Percentiles rank a stretch among this genome's conserved stretches.
Conservation (phyloP, 2,329 filamentous ascomycete species). For the Aureobasidium sp. region DNA sequence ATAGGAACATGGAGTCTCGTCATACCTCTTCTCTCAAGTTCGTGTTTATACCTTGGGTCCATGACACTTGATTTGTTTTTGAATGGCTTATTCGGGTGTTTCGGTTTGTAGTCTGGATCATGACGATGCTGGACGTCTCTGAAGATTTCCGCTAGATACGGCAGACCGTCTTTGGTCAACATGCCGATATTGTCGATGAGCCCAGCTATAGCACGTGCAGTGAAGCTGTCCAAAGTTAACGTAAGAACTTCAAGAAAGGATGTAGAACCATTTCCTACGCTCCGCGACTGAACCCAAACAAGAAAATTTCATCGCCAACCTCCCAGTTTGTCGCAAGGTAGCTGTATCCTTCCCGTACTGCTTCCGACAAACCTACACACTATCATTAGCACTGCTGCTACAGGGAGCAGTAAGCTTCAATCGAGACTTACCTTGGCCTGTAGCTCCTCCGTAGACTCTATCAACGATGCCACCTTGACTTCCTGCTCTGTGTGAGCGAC, state of each 20-base stretch:
- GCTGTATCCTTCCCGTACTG: conserved; percentile 40
- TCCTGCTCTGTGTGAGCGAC: not conserved
- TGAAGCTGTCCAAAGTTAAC: not conserved
- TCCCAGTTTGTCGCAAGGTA: conserved; percentile 46
- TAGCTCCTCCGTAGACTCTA: conserved; percentile 32
- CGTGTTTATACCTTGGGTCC: conserved; percentile 34
- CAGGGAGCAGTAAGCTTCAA: not conserved
- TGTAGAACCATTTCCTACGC: conserved; percentile 24
- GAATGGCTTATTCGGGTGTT: conserved; percentile 38
- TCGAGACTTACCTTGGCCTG: conserved; percentile 26
- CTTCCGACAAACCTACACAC: conserved; percentile 34
- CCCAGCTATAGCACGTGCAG: conserved; percentile 36
- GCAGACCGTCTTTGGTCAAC: conserved; percentile 38
- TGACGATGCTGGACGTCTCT: conserved; percentile 37
- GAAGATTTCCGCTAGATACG: conserved; percentile 38
- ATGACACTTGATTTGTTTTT: conserved; percentile 36
- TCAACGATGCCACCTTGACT: conserved; percentile 32
- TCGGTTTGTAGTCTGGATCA: conserved; percentile 35
- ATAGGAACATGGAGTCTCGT: conserved; percentile 28
- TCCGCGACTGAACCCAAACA: conserved; percentile 41
- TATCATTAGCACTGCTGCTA: not conserved
- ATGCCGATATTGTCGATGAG: conserved; percentile 39
- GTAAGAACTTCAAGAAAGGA: not conserved
- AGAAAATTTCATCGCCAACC: conserved; percentile 42
- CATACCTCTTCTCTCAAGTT: conserved; percentile 28